Evolutionary conservation across 2,329 filamentous ascomycete genomes (phyloP).

Genomic region (Colletotrichum aenigma): DNA sequence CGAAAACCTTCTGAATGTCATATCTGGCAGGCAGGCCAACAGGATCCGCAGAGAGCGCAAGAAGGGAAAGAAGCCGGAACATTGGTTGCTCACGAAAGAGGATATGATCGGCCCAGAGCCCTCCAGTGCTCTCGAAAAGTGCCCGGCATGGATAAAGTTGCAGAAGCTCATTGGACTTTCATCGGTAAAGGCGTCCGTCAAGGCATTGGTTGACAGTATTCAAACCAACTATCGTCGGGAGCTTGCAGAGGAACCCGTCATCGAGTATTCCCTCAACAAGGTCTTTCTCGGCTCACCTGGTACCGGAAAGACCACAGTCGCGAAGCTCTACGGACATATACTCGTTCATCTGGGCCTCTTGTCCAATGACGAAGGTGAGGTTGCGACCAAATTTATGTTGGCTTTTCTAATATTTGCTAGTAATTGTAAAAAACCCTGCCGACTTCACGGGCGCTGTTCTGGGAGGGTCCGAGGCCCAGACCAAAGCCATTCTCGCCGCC

Average conservation of each 20-base stretch:
- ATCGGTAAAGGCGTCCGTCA: slow-evolving; percentile 66
- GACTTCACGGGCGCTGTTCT: slow-evolving; percentile 72
- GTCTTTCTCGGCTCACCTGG: slow-evolving; percentile 76
- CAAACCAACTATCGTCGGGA: slow-evolving; percentile 70
- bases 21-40: slow-evolving; percentile 62
- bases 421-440: slow-evolving; percentile 73
- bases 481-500: slow-evolving; percentile 71
- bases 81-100: slow-evolving; percentile 64
- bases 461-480: slow-evolving; percentile 72
- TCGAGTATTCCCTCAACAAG: slow-evolving; percentile 68
- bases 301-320: slow-evolving; percentile 78
- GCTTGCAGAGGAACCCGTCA: slow-evolving; percentile 59
- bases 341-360: slow-evolving; percentile 70
- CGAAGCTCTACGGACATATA: slow-evolving; percentile 73
- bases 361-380: slow-evolving; percentile 70
- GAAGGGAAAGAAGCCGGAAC: slow-evolving; percentile 47
- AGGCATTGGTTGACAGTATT: slow-evolving; percentile 63
- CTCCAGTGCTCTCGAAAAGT: slow-evolving; percentile 51
- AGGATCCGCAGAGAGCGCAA: slow-evolving; percentile 56
- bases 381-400: neutral
- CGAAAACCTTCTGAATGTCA: slow-evolving; percentile 62
- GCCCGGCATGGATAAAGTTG: slow-evolving; percentile 61
- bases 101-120: slow-evolving; percentile 77
- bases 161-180: slow-evolving; percentile 62
- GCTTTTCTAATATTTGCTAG: slow-evolving; percentile 30